Evolutionary conservation across 2,329 filamentous ascomycete genomes (phyloP), one percentile per base, ranked within the genome.

Genomic region (Didymellaceae sp.): DNA sequence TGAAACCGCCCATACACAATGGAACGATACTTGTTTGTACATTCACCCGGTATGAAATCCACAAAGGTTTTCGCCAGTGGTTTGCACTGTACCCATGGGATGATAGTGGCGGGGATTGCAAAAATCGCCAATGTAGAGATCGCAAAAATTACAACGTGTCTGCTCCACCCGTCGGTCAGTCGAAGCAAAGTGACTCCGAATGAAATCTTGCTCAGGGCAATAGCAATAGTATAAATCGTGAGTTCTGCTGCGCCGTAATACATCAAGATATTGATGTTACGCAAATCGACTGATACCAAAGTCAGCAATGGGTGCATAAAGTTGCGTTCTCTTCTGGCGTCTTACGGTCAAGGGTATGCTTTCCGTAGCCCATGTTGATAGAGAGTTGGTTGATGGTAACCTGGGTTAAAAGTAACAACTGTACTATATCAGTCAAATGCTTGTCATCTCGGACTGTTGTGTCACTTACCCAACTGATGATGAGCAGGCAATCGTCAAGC

Each of bases 151-250:
- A 57, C 45, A 9, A 44, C 41, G 20, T 16, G n/a, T 34, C 22
- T 51, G 2, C 41, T 26, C 51, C 51, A 51, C 21, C 54, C 54
- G 1, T 51, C 43, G 0, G 54, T 57, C 26, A 57, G 47, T 32
- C 51, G 45, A 43, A 54, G 45, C 17, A 57, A 35, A 5, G 54
- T 54, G 17, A 57, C 10, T 13, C 45, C 54, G 25, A 57, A 57
- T 17, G 51, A 54, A 17, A 54, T 54, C 16, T 57, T 57, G 51
- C 54, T 57, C 10, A 57, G 14, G 6, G 37, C 38, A 13, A 54
- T 51, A 11, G 45, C 51, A 11, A 38, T 16, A 17, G 35, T 38
- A 17, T 38, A 38, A 1, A 38, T 38, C 14, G 35, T 38, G n/a
- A 38, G 35, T 17, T 38, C 35, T 10, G 35, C 35, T n/a, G 35